Percentiles rank a stretch among this genome's conserved stretches.
Conservation (phyloP, 2,329 filamentous ascomycete genomes). For the Xylariaceae sp. region DNA sequence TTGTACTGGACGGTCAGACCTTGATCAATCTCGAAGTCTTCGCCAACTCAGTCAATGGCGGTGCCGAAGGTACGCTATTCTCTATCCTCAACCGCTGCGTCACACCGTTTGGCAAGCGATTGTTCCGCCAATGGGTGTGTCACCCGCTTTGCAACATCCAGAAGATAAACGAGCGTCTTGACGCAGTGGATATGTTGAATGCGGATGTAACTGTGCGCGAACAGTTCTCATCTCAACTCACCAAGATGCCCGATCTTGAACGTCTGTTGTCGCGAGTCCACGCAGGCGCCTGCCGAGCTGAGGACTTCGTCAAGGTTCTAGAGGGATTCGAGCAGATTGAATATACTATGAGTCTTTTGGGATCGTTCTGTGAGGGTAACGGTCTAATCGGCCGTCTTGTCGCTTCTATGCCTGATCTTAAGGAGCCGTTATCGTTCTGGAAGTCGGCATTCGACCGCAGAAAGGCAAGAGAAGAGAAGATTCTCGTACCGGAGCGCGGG, state of each 20-base stretch:
- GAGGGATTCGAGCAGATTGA: slow-evolving; percentile 98
- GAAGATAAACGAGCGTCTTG: slow-evolving; percentile 84
- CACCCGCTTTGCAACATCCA: slow-evolving; percentile 82
- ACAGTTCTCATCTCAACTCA: slow-evolving; percentile 80
- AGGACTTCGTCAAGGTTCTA: slow-evolving; percentile 88
- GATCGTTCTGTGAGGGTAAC: slow-evolving; percentile 67
- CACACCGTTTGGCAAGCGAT: slow-evolving; percentile 92
- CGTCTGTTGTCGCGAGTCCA: slow-evolving; percentile 91
- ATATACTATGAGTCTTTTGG: slow-evolving; percentile 79
- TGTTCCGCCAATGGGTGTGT: slow-evolving; percentile 95
- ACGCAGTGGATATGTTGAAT: slow-evolving; percentile 91
- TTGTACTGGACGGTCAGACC: slow-evolving; percentile 92
- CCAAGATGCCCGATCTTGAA: slow-evolving; percentile 90
- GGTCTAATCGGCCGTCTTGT: slow-evolving; percentile 82
- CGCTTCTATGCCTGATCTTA: slow-evolving; percentile 77
- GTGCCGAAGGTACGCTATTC: slow-evolving; percentile 81
- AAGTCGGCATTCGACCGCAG: slow-evolving; percentile 82
- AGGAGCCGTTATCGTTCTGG: slow-evolving; percentile 73
- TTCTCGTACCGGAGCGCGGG: slow-evolving; percentile 78
- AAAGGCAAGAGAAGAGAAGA: slow-evolving; percentile 71
- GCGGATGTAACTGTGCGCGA: slow-evolving; percentile 75
- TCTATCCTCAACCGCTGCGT: slow-evolving; percentile 87
- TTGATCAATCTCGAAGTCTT: slow-evolving; percentile 98
- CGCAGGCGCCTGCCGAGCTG: slow-evolving; percentile 79
- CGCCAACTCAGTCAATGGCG: slow-evolving; percentile 83